Base-by-base conservation (phyloP, 495 filamentous ascomycete genomes). In the Hypomontagnella monticulosa region DNA sequence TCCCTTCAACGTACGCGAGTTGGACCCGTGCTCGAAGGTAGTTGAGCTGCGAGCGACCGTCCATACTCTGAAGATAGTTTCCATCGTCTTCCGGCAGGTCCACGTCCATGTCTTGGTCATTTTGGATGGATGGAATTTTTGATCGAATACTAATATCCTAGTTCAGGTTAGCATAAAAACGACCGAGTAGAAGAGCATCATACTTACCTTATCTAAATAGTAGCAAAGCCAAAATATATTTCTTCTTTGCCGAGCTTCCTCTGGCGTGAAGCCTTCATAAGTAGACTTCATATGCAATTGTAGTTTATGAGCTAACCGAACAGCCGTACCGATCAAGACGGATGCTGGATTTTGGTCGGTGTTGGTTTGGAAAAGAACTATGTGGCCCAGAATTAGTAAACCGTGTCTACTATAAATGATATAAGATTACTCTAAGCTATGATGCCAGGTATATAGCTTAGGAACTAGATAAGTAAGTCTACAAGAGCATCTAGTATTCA, bases 181-280 rank as follows among this genome's bases (percentile, higher is more conserved):
- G 12, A 2, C 8, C 14, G 2, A 12, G 15, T 14, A 12, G 2
- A 6, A 1, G 6, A 12, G 8, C 12, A 30, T 16, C n/a, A 9
- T 8, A 0, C 11, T 54, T 19, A 71, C 69, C 49, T 75, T 75
- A 23, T 75, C 73, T 14, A 75, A 51, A 15, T 53, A 59, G 47
- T 74, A 75, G 27, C 69, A 67, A 42, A 76, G 58, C 73, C 73
- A 76, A 48, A 76, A 76, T 55, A 76, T 43, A 19, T 73, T 67
- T 10, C 55, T 61, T 18, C 73, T 68, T 15, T 74, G 70, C 5
- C 69, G 56, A 6, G 63, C 67, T 1, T 70, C 61, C 16, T 74
- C 71, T 1, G 64, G 44, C 4, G 73, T n/a, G 23, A 59, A 66
- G 2, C 64, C 41, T 1, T 54, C 63, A 34, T 58, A 33, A 30